Base-by-base conservation (phyloP, 1,139 yeast genomes). In the Diutina siamensis region DNA sequence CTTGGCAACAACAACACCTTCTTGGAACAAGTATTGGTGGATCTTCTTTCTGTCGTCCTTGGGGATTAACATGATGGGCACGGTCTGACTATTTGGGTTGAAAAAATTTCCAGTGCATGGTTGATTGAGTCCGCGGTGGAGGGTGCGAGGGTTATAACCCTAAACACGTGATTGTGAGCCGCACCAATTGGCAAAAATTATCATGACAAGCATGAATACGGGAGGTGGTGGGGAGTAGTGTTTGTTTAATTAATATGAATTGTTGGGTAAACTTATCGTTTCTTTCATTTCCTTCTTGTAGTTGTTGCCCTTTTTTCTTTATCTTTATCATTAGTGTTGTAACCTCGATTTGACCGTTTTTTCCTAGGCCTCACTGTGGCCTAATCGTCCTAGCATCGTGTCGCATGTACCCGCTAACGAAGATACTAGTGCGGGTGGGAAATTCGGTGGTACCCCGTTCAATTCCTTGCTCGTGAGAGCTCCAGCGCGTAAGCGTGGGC, bases 1-100 rank as follows among this genome's bases (percentile, higher is more conserved):
- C 83, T 88, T 87, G 70, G 98, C 97, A 67, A 89, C 97, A 71
- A 87, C 86, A 70, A 89, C 97, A 78, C 98, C 98, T 82, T 89
- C 97, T 78, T 87, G 92, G 86, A 88, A 89, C 77, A 92, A 94
- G 85, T 89, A 83, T 75, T 83, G 86, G 94, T 87, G 95, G 74
- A 92, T 92, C 92, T 86, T 87, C 80, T 86, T 87, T 83, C 98
- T 89, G 75, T 92, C 97, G 77, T 86, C 95, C 80, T 86, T 89
- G 77, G 98, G 97, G 82, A 92, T 92, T 80, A 92, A 84, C 98
- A 92, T 92, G 70, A 67, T 85, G 63, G 42, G 15, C 10, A 25
- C 28, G 10, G 28, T 25, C 28, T 25, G 28, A 25, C 28, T 25
- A 25, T 25, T 25, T 10, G 28, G 28, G 28, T 25, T 25, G 28